Conservation (phyloP, 257 asterid species). For the Gentiana macrophylla region DNA sequence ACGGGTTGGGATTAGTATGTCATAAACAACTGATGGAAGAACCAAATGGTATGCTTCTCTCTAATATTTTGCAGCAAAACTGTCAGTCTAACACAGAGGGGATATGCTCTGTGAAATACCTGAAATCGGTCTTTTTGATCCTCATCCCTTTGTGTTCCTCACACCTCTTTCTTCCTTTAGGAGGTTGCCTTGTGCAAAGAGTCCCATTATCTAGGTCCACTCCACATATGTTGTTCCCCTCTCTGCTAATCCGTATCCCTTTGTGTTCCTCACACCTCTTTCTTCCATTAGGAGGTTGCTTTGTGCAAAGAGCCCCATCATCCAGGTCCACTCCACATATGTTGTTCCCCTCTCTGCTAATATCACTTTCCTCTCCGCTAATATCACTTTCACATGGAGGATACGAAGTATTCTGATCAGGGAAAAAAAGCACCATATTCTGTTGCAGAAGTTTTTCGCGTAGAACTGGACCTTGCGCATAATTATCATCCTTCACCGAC, state of each 20-base stretch:
- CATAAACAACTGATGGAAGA: conserved; percentile 6
- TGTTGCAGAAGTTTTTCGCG: background rate
- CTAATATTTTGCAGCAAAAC: background rate
- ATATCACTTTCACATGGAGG: background rate
- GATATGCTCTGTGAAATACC: background rate
- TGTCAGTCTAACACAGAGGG: conserved; percentile 4
- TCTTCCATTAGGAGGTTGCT: conserved; percentile 23
- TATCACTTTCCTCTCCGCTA: background rate
- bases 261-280: conserved; percentile 31
- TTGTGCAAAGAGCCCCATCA: conserved; percentile 20
- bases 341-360: no score
- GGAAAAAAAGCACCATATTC: background rate
- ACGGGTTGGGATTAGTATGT: background rate
- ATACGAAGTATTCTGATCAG: background rate
- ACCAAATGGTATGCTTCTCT: background rate
- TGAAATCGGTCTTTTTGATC: conserved; percentile 11
- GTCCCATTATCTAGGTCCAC: conserved; percentile 16
- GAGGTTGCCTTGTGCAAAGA: conserved; percentile 23
- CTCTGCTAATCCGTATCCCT: conserved; percentile 8
- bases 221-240: conserved; percentile 17
- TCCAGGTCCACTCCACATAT: conserved; percentile 22
- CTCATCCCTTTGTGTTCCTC: conserved; percentile 29
- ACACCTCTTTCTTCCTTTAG: conserved; percentile 27
- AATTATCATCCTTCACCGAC: conserved; percentile 3
- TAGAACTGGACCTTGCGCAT: conserved; percentile 5